Conservation (phyloP, 768 basidiomycete species). For the Krasilnikovozyma curviuscula region DNA sequence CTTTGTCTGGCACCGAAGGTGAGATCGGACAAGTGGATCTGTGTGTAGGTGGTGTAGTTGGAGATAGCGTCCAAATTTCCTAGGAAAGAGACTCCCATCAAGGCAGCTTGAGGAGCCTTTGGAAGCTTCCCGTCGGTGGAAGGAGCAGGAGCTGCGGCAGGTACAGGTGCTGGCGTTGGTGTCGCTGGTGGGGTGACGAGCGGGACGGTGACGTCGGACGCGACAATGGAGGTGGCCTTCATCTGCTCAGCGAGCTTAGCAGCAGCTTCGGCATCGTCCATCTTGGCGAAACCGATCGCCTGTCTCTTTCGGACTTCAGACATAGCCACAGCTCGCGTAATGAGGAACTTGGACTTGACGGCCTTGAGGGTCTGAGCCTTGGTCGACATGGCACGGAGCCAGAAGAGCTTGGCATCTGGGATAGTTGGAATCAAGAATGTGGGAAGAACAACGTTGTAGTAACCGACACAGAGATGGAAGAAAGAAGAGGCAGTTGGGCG, state of each 20-base stretch:
- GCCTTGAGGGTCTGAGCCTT: conserved; percentile 48
- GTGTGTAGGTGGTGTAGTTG: conserved; percentile 10
- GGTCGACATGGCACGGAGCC: conserved; percentile 51
- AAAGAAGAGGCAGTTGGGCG: conserved; percentile 36
- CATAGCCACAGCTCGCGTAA: conserved; percentile 44
- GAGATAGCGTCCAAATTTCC: conserved; percentile 27
- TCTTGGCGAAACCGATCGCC: conserved; percentile 48
- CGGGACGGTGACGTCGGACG: neutral
- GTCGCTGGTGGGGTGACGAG: neutral
- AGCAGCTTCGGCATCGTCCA: conserved; percentile 40
- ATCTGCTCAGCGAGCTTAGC: conserved; percentile 6
- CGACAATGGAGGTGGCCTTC: neutral
- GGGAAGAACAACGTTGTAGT: conserved; percentile 65
- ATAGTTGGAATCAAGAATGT: conserved; percentile 38
- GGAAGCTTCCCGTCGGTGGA: neutral
- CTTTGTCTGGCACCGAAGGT: conserved; percentile 74
- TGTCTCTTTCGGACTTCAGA: conserved; percentile 32
- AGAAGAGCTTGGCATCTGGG: conserved; percentile 34
- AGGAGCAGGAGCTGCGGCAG: neutral
- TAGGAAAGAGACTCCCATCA: conserved; percentile 63
- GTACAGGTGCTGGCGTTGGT: neutral
- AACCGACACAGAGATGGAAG: conserved; percentile 64
- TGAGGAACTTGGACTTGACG: conserved; percentile 43
- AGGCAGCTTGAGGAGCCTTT: conserved; percentile 39
- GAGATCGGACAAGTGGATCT: conserved; percentile 39